Base-by-base conservation (phyloP, 2,329 filamentous ascomycete genomes). In the Colletotrichum paranaense region DNA sequence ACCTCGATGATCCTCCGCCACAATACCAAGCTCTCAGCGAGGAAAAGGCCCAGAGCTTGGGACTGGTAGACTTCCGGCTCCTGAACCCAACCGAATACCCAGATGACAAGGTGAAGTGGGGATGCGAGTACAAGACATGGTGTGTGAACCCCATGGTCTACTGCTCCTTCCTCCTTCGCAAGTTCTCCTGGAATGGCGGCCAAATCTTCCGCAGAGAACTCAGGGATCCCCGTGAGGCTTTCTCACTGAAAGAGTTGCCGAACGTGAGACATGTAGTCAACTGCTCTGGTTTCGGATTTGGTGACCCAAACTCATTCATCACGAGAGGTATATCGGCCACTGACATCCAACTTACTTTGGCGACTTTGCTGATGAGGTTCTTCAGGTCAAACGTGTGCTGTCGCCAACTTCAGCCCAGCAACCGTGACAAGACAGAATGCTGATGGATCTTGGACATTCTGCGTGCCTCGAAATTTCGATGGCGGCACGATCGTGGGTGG, bases 401-500 rank as follows among this genome's bases (percentile, higher is more conserved):
- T 86, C n/a, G 79, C 82, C 58, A 84, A 86, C 73, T 53, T 74
- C 16, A 82, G 81, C 76, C 76, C 78, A 24, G 81, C 78, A 5
- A 86, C 84, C 4, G 79, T 93, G 24, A 93, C 92, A 3, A 85
- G 88, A 30, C 90, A 93, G 76, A 88, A 90, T 76, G 84, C 85
- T 0, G 90, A 93, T 78, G 91, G 91, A 0, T 86, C 84, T 9
- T 92, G 90, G 89, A 86, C 87, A 0, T 92, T 93, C 75, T 86
- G 87, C 58, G 89, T 93, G 6, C 90, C 91, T 1, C 86, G 92
- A 2, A 88, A 87, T 9, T 88, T 91, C 30, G 84, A 88, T 42
- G 91, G 91, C 3, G 91, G 91, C 3, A 93, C 91, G 0, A 84
- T 93, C 52, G 88, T 93, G 24, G 92, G 91, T 5, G 91, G 91